A percentile compares a stretch with the other conserved stretches of the same genome.
Evolutionary conservation across 2,329 filamentous ascomycete species (phyloP).

Genomic region (Shiraia bambusicola): DNA sequence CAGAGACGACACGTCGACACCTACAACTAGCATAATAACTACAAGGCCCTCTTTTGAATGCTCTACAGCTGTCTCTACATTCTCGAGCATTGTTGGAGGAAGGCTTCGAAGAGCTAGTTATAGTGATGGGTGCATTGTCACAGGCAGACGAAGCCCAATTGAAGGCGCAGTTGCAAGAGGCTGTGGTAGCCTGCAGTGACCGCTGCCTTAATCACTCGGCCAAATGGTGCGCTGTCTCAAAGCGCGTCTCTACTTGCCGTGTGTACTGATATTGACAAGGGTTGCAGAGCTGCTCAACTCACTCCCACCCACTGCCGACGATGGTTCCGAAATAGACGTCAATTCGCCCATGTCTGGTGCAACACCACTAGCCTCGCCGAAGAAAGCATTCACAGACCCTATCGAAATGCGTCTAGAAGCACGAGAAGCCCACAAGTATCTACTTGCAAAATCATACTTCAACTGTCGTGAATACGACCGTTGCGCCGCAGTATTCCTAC

Average conservation of each 20-base stretch:
- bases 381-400: constrained; percentile 60
- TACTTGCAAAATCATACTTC: constrained; percentile 91
- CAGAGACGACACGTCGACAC: neutral
- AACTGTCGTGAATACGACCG: constrained; percentile 94
- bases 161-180: constrained; percentile 75
- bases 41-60: too few relatives aligned
- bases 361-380: constrained; percentile 47
- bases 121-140: constrained; percentile 34
- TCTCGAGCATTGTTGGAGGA: too few relatives aligned
- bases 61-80: too few relatives aligned
- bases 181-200: constrained; percentile 88
- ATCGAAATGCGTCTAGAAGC: constrained; percentile 75
- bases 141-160: constrained; percentile 58
- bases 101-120: too few relatives aligned
- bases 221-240: constrained; percentile 70
- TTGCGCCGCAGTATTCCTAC: constrained; percentile 84
- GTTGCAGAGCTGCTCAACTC: constrained; percentile 90
- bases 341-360: constrained; percentile 61
- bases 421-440: constrained; percentile 77
- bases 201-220: constrained; percentile 93
- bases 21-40: neutral
- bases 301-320: constrained; percentile 63
- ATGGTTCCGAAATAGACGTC: constrained; percentile 58
- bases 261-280: constrained; percentile 57
- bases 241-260: neutral